Evolutionary conservation across 176 grass and related monocot genomes (phyloP).

Genomic region (Musa acuminata): DNA sequence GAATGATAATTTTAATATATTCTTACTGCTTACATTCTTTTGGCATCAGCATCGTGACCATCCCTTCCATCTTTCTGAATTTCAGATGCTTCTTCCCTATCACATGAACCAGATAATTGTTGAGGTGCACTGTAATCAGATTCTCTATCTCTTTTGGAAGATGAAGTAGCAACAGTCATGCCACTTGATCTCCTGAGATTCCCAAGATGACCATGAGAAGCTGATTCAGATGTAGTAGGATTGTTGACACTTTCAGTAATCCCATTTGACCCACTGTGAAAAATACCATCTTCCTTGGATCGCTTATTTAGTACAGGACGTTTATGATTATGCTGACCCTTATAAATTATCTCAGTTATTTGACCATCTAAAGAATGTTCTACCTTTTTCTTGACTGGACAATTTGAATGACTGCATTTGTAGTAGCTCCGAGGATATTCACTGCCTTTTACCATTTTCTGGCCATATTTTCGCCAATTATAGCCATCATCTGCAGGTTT

Average conservation of each 20-base stretch:
- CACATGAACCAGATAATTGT: constrained; percentile 1
- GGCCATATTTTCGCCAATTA: constrained; percentile 66
- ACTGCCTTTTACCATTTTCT: constrained; percentile 53
- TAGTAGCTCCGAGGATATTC: constrained; percentile 38
- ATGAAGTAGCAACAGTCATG: background rate
- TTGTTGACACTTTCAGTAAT: constrained; percentile 6
- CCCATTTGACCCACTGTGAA: constrained; percentile 19
- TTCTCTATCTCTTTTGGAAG: background rate
- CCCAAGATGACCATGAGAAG: background rate
- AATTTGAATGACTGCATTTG: constrained; percentile 28
- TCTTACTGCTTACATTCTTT: constrained; percentile 1
- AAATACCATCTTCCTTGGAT: constrained; percentile 9
- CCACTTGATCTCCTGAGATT: background rate
- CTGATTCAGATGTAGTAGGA: constrained; percentile 19
- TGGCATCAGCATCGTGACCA: background rate
- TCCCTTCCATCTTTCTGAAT: background rate
- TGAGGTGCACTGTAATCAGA: constrained; percentile 1
- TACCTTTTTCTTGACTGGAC: constrained; percentile 32
- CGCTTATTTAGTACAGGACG: constrained; percentile 20
- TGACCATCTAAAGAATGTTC: constrained; percentile 32
- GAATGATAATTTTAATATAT: background rate
- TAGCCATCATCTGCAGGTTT: constrained; percentile 62
- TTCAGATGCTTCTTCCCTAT: constrained; percentile 4
- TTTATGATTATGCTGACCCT: constrained; percentile 33
- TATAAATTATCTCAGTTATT: constrained; percentile 38